phyloP scores from a whole-genome alignment of 2,329 filamentous ascomycete species.

The Neopestalotiopsis clavispora region DNA sequence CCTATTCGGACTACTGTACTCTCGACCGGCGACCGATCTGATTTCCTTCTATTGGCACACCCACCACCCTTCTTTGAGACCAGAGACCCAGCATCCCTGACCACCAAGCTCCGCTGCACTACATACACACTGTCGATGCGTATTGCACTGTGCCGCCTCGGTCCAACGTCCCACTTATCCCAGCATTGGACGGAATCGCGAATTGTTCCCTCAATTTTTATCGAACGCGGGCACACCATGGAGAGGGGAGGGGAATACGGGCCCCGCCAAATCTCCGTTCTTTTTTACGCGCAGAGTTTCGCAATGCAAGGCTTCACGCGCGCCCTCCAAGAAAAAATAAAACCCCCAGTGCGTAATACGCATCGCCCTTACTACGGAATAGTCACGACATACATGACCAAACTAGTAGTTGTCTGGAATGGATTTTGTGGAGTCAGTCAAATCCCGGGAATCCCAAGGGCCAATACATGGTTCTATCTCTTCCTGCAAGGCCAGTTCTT shows the following conservation, averaged over 20 bases:
- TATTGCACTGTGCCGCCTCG: constrained; percentile 11
- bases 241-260: background rate
- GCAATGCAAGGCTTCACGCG: constrained; percentile 10
- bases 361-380: background rate
- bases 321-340: background rate
- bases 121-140: background rate
- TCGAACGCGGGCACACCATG: background rate
- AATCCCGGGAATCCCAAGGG: background rate
- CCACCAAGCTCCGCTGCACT: background rate
- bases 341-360: background rate
- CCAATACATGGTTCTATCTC: background rate
- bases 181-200: background rate
- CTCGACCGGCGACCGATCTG: background rate
- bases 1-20: background rate
- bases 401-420: background rate
- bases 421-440: background rate
- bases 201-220: background rate
- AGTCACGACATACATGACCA: background rate
- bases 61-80: background rate
- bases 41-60: background rate
- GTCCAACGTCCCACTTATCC: background rate
- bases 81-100: background rate
- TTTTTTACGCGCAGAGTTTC: constrained; percentile 9
- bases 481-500: background rate
- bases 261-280: constrained; percentile 17